Percentiles rank a stretch among this genome's conserved stretches.
Conservation (phyloP, 805 yeast genomes). For the Metschnikowia reukaufii region DNA sequence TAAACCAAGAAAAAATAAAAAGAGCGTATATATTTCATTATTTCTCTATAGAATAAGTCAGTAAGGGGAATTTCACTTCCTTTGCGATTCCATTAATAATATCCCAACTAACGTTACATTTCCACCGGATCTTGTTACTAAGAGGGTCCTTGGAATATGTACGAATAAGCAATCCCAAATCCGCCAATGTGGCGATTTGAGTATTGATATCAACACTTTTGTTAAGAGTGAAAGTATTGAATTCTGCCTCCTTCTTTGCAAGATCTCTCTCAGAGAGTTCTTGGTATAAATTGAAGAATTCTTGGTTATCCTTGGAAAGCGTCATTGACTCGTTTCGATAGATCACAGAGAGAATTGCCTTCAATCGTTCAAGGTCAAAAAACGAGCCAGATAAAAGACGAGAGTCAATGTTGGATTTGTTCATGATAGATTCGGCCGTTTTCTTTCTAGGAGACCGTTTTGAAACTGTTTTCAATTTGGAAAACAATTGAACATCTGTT, state of each 20-base stretch:
- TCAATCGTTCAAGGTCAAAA: slow-evolving; percentile 74
- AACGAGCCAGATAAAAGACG: slow-evolving; percentile 67
- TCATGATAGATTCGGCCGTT: slow-evolving; percentile 15
- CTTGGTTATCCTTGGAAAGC: slow-evolving; percentile 26
- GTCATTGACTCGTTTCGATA: slow-evolving; percentile 43
- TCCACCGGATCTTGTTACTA: slow-evolving; percentile 74
- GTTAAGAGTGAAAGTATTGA: slow-evolving; percentile 36
- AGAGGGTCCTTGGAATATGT: slow-evolving; percentile 52
- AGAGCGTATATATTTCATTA: too few relatives aligned
- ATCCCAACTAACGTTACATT: slow-evolving; percentile 70
- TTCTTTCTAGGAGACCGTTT: slow-evolving; percentile 42
- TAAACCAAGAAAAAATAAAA: too few relatives aligned
- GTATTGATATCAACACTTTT: slow-evolving; percentile 50
- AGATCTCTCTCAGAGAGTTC: slow-evolving; percentile 37
- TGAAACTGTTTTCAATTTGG: slow-evolving; percentile 48
- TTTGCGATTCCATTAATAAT: slow-evolving; percentile 58
- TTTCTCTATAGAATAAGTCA: slow-evolving; percentile 52
- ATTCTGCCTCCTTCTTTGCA: slow-evolving; percentile 33
- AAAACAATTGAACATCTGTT: slow-evolving; percentile 67
- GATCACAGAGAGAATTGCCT: slow-evolving; percentile 77
- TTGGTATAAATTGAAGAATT: slow-evolving; percentile 25
- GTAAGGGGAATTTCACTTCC: slow-evolving; percentile 65
- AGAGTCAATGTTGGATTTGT: slow-evolving; percentile 52
- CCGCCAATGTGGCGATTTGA: slow-evolving; percentile 58
- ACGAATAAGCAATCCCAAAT: slow-evolving; percentile 51